Base-by-base conservation (phyloP, 768 basidiomycete genomes). In the Daedalea quercina region DNA sequence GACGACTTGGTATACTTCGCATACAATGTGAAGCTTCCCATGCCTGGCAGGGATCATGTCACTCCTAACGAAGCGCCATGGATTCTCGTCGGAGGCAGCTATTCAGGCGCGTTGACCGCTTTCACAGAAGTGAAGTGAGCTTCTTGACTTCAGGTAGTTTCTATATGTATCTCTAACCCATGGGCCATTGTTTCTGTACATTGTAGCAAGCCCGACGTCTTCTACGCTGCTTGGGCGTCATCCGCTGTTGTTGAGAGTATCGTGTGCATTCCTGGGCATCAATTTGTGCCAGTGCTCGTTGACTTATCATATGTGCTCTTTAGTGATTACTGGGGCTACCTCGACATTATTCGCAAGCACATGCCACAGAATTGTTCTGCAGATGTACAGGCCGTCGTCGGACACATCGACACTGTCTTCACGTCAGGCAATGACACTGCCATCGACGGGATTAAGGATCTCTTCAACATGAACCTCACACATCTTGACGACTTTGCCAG, bases 291-390 rank as follows among this genome's bases (percentile, higher is more conserved):
- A 4, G 47, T 8, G 0, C 33, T 3, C 37, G 2, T 9, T 26
- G 4, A 9, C 23, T 2, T 28, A 34, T 19, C 1, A 37, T 50
- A 42, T 44, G n/a, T n/a, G 9, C 13, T 6, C 33, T 46, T 24
- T 53, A 78, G 78, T 11, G 72, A 84, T 63, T 84, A 79, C 62
- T 86, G 83, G 83, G 71, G 70, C 57, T 90, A 87, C 61, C 87
- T 85, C 65, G 84, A 86, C 53, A 85, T 85, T 11, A 78, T 85
- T 57, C 79, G 79, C 11, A 70, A 78, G 58, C 68, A 78, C 58
- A 87, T 87, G 84, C 81, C 85, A 1, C 48, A 61, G 56, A 89
- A 90, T 64, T 90, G 87, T 67, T 87, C 85, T 8, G 76, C 84
- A 0, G 87, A 90, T 60, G 75, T 87, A 24, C 69, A 85, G 63